phyloP scores from a whole-genome alignment of 2,329 filamentous ascomycete genomes.

The Paramyrothecium roridum region DNA sequence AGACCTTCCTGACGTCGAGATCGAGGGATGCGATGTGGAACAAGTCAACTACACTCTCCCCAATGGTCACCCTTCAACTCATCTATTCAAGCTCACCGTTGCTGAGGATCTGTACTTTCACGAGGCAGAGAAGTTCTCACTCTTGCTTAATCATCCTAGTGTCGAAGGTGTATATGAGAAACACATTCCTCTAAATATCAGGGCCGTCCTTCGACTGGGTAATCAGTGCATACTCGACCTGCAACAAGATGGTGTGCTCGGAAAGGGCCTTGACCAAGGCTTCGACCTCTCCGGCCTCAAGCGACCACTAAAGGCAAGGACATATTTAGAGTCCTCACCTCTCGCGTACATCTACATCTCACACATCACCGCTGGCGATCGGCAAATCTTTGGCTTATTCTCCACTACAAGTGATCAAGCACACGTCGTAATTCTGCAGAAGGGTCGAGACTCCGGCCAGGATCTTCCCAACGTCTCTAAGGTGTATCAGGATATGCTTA shows the following conservation, averaged over 20 bases:
- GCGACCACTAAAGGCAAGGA: constrained; percentile 57
- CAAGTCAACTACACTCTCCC: constrained; percentile 92
- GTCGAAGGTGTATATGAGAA: constrained; percentile 98
- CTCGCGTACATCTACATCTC: constrained; percentile 90
- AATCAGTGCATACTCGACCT: constrained; percentile 94
- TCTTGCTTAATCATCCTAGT: constrained; percentile 86
- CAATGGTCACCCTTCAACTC: constrained; percentile 89
- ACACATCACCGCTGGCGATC: constrained; percentile 85
- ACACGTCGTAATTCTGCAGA: constrained; percentile 84
- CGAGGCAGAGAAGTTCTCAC: constrained; percentile 76
- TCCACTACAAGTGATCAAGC: constrained; percentile 79
- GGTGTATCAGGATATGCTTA: constrained; percentile 76
- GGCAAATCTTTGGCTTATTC: constrained; percentile 91
- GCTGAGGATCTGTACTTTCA: constrained; percentile 83
- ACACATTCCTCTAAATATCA: constrained; percentile 80
- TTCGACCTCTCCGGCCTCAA: constrained; percentile 81
- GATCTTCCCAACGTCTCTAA: constrained; percentile 88
- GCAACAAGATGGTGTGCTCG: constrained; percentile 82
- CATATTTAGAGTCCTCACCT: constrained; percentile 72
- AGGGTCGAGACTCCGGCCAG: constrained; percentile 70
- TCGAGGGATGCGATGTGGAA: constrained; percentile 82
- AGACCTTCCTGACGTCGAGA: constrained; percentile 83
- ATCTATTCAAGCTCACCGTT: constrained; percentile 92
- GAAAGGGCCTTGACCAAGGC: constrained; percentile 87
- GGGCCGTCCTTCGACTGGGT: constrained; percentile 85